Evolutionary conservation across 2,329 filamentous ascomycete genomes (phyloP).

Genomic region (Aureobasidium mangrovei): DNA sequence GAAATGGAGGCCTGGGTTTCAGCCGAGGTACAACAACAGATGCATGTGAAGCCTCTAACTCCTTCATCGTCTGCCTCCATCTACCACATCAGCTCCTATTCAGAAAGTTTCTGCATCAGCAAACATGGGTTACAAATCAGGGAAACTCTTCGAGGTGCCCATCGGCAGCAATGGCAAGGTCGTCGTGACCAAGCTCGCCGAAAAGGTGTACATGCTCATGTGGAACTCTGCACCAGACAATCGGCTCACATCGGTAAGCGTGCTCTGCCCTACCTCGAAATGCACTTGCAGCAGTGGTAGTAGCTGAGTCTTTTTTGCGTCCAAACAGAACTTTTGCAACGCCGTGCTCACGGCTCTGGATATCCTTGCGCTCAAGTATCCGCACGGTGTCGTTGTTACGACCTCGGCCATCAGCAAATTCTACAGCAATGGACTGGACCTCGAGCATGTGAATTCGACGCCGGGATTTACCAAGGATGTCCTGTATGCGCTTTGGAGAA

Average conservation of each 20-base stretch:
- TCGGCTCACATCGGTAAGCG: slow-evolving; percentile 51
- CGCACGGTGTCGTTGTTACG: slow-evolving; percentile 66
- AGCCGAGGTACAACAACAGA: slow-evolving; percentile 5
- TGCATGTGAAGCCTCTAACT: slow-evolving; percentile 2
- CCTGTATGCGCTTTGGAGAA: slow-evolving; percentile 56
- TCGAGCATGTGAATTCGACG: slow-evolving; percentile 54
- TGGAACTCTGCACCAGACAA: slow-evolving; percentile 67
- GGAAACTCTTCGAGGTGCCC: slow-evolving; percentile 23
- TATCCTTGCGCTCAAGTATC: slow-evolving; percentile 59
- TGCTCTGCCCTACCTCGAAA: neutral
- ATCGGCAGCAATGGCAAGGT: slow-evolving; percentile 31
- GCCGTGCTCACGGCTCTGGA: slow-evolving; percentile 64
- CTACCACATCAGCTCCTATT: neutral
- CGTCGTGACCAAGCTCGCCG: slow-evolving; percentile 51
- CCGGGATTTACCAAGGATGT: slow-evolving; percentile 51
- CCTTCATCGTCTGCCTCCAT: neutral
- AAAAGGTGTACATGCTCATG: slow-evolving; percentile 61
- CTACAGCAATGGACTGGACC: slow-evolving; percentile 76
- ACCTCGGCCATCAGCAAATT: slow-evolving; percentile 70
- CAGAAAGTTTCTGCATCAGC: neutral
- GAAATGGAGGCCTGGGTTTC: neutral
- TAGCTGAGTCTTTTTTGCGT: no score
- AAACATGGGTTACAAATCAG: slow-evolving; percentile 5
- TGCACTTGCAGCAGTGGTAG: no score
- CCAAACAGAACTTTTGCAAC: slow-evolving; percentile 47